These are phyloP conservation scores for Tuber aestivum DNA, from an alignment of 495 filamentous ascomycete species.

Conservation along the genomic window DNA sequence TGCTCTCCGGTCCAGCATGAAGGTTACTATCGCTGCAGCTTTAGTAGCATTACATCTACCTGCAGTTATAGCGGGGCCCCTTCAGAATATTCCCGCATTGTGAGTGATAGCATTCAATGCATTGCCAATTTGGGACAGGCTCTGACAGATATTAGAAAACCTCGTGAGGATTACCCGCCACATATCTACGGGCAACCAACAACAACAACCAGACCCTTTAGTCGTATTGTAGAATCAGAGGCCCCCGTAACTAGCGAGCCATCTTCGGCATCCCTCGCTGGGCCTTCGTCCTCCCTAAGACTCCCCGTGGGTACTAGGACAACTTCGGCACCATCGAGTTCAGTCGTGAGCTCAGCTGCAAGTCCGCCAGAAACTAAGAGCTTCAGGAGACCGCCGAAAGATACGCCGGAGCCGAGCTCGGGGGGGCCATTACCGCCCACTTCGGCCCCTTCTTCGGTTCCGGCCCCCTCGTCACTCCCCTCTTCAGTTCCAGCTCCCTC, in stretches of 20 bases:
- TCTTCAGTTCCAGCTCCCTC: background rate
- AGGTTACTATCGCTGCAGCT: background rate
- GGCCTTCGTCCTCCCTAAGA: background rate
- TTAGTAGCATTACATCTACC: background rate
- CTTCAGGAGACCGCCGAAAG: background rate
- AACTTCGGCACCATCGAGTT: background rate
- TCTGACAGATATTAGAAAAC: background rate
- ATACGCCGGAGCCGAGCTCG: background rate
- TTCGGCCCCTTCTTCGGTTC: background rate
- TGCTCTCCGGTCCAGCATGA: slow-evolving; percentile 13
- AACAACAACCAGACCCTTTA: background rate
- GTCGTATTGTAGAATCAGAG: background rate
- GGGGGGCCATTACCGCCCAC: background rate
- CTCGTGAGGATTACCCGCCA: background rate
- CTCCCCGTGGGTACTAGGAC: slow-evolving; percentile 1
- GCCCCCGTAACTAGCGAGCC: background rate
- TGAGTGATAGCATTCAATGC: background rate
- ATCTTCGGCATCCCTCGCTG: background rate
- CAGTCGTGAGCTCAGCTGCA: background rate
- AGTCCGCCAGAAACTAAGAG: background rate
- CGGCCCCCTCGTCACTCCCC: too few relatives aligned
- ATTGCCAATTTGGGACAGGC: background rate
- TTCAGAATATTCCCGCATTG: background rate
- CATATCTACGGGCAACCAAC: background rate
- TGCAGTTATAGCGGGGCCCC: background rate